These are phyloP conservation scores for Lactifluus piperatus DNA, from an alignment of 768 basidiomycete species.

Conservation along the genomic window DNA sequence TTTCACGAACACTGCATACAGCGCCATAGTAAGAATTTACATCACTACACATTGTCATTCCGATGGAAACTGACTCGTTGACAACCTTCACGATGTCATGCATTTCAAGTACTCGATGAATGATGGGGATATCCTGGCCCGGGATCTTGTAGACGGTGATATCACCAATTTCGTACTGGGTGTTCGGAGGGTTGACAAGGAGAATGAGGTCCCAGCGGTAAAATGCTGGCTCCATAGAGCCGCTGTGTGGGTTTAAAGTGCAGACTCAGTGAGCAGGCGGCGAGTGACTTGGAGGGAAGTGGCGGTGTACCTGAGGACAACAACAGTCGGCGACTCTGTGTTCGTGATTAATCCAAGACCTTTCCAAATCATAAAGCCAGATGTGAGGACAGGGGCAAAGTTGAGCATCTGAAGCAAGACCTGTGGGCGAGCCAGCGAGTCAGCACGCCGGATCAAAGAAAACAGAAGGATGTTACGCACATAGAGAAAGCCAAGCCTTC, in stretches of 20 bases:
- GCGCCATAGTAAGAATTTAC: neutral
- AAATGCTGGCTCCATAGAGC: slow-evolving; percentile 95
- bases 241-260: slow-evolving; percentile 36
- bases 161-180: slow-evolving; percentile 81
- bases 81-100: slow-evolving; percentile 52
- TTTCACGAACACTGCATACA: slow-evolving; percentile 24
- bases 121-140: slow-evolving; percentile 89
- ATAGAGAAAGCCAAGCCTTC: slow-evolving; percentile 19
- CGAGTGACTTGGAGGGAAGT: neutral
- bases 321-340: slow-evolving; percentile 93
- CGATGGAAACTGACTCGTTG: slow-evolving; percentile 27
- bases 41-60: neutral
- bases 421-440: slow-evolving; percentile 30
- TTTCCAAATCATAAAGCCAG: slow-evolving; percentile 98
- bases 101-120: slow-evolving; percentile 90
- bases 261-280: neutral
- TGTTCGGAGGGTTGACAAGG: slow-evolving; percentile 71
- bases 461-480: neutral
- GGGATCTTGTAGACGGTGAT: slow-evolving; percentile 98
- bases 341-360: slow-evolving; percentile 83
- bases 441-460: neutral
- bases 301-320: slow-evolving; percentile 74
- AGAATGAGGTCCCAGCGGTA: slow-evolving; percentile 95
- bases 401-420: slow-evolving; percentile 84
- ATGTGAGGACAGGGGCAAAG: slow-evolving; percentile 83